These are phyloP conservation scores for Lichtheimia ramosa DNA, from an alignment of 371 early-diverging fungal genomes.

Conservation along the genomic window DNA sequence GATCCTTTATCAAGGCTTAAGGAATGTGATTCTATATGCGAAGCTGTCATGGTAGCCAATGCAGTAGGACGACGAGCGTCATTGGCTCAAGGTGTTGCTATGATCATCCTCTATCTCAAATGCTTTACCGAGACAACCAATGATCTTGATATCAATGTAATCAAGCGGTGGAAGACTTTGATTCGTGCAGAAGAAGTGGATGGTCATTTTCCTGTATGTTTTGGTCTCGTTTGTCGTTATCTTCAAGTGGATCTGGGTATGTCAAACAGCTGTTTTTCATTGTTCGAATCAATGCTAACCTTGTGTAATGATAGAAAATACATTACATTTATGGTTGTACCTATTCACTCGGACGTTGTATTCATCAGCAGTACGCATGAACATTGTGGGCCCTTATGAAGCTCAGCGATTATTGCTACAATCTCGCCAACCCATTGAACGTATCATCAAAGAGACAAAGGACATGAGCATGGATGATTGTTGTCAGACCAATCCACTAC, in stretches of 20 bases:
- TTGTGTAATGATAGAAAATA: slow-evolving; percentile 48
- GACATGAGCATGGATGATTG: slow-evolving; percentile 54
- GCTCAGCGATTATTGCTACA: slow-evolving; percentile 75
- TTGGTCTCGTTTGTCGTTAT: slow-evolving; percentile 66
- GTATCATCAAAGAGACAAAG: slow-evolving; percentile 42
- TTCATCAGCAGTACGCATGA: slow-evolving; percentile 88
- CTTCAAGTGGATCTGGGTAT: slow-evolving; percentile 59
- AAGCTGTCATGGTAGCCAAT: slow-evolving; percentile 64
- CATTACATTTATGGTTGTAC: slow-evolving; percentile 78
- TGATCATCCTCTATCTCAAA: slow-evolving; percentile 62
- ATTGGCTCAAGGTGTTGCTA: slow-evolving; percentile 71
- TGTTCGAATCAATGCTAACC: too few relatives aligned
- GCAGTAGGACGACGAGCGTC: slow-evolving; percentile 70
- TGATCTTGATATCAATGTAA: slow-evolving; percentile 24
- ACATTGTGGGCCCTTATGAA: slow-evolving; percentile 86
- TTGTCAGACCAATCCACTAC: slow-evolving; percentile 70
- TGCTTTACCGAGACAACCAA: slow-evolving; percentile 40
- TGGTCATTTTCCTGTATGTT: slow-evolving; percentile 74
- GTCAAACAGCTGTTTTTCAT: not conserved
- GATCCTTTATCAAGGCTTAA: slow-evolving; percentile 37
- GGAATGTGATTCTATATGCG: slow-evolving; percentile 55
- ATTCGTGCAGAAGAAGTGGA: slow-evolving; percentile 55
- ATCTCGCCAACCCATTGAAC: slow-evolving; percentile 57
- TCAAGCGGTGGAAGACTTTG: slow-evolving; percentile 55
- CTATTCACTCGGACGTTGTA: slow-evolving; percentile 79